Evolutionary conservation across 768 basidiomycete genomes (phyloP), one percentile per base, ranked within the genome.

Genomic region (Arthromyces matolae): DNA sequence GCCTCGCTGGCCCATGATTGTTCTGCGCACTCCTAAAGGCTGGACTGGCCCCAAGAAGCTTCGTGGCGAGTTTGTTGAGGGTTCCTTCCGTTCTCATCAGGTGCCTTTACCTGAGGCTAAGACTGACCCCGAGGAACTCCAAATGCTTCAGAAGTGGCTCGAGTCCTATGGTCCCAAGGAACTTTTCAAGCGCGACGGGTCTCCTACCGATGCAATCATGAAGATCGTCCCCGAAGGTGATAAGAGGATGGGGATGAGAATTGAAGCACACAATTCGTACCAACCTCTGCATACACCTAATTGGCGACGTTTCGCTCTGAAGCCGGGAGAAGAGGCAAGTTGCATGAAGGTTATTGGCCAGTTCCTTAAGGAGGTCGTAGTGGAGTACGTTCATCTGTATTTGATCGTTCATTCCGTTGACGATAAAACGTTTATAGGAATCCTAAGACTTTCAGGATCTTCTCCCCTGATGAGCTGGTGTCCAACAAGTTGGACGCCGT

Each of bases 1-100:
- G 70, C 93, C 93, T n/a, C 78, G 89, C 34, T 94, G 89, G 89
- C 93, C 93, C 3, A 77, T 93, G 61, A 71, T 96, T 52, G 78
- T 93, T 58, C 75, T 94, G 36, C 81, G 92, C 35, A 89, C 89
- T 1, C 90, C 91, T 8, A 95, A 95, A 67, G 86, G 90, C 20
- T 82, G 78, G 71, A 73, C 81, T 5, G 84, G 86, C 4, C 89
- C 89, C 2, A 82, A 82, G 54, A 53, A 67, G 18, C 61, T 87
- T 23, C 73, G 80, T 42, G 87, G 82, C n/a, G 79, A 87, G 51
- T 79, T 77, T 47, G 77, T 93, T 42, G 88, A 89, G 60, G 87
- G 86, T 36, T 88, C 85, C 18, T 94, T 86, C 77, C 81, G 76
- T 49, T 77, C 92, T 0, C 92, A 96, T 61, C 93, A 95, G 68